Percentiles rank a stretch among this genome's conserved stretches.
Conservation (phyloP, 2,329 filamentous ascomycete genomes). For the Penicillium sp. region DNA sequence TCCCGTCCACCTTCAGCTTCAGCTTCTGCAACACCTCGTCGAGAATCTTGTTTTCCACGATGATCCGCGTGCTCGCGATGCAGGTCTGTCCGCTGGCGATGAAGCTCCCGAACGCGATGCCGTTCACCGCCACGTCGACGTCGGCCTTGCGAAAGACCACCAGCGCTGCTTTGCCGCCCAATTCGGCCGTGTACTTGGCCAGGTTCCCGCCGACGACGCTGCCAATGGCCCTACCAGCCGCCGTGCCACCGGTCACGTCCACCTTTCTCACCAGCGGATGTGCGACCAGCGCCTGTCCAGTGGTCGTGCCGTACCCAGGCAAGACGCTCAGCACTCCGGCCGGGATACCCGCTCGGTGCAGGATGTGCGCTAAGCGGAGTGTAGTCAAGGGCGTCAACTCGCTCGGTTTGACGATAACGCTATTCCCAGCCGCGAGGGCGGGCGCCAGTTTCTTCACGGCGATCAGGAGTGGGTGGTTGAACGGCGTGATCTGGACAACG, state of each 20-base stretch:
- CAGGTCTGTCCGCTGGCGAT: constrained; percentile 58
- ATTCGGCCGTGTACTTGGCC: constrained; percentile 35
- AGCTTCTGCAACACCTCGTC: constrained; percentile 41
- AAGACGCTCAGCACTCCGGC: constrained; percentile 48
- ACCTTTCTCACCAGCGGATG: constrained; percentile 34
- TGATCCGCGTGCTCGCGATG: constrained; percentile 54
- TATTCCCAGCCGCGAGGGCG: constrained; percentile 42
- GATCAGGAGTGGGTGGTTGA: constrained; percentile 40
- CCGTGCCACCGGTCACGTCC: constrained; percentile 36
- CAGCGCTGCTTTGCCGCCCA: constrained; percentile 40
- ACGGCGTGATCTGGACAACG: constrained; percentile 40
- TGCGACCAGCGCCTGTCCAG: constrained; percentile 35
- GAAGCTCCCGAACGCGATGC: constrained; percentile 45
- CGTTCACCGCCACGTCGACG: constrained; percentile 30
- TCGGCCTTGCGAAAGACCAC: constrained; percentile 36
- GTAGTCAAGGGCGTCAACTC: constrained; percentile 47
- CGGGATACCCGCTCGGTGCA: constrained; percentile 45
- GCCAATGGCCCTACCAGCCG: constrained; percentile 35
- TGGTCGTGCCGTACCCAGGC: constrained; percentile 53
- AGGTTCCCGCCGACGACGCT: constrained; percentile 33
- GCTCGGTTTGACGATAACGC: constrained; percentile 41
- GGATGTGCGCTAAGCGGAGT: constrained; percentile 39
- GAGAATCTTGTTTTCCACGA: constrained; percentile 49
- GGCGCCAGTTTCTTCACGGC: constrained; percentile 41
- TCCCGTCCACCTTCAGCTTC: constrained; percentile 50